Evolutionary conservation across 371 early-diverging fungal species (phyloP).

Genomic region (Syncephalastrum racemosum): DNA sequence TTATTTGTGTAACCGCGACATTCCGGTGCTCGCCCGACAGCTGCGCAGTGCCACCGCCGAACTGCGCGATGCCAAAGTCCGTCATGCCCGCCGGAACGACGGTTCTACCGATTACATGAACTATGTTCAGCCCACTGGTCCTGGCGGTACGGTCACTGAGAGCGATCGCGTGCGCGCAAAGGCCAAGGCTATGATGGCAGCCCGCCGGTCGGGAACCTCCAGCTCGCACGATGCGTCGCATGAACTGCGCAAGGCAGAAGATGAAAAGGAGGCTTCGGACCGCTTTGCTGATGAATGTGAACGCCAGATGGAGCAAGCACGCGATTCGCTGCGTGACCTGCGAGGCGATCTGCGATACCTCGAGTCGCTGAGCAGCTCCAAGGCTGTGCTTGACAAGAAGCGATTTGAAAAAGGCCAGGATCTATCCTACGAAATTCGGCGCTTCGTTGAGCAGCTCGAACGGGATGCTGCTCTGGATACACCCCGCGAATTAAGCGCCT

Average conservation of each 20-base stretch:
- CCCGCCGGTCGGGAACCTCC: conserved; percentile 44
- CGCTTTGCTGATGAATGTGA: conserved; percentile 38
- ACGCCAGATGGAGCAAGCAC: conserved; percentile 43
- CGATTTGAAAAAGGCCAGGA: conserved; percentile 48
- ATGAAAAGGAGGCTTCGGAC: conserved; percentile 45
- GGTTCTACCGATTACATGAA: conserved; percentile 44
- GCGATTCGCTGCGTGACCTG: conserved; percentile 38
- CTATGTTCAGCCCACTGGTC: conserved; percentile 55
- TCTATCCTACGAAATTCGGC: conserved; percentile 44
- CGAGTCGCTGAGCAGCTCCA: conserved; percentile 22
- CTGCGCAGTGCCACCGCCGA: conserved; percentile 55
- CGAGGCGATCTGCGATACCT: conserved; percentile 42
- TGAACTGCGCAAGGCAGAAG: conserved; percentile 40
- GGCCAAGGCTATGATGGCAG: conserved; percentile 67
- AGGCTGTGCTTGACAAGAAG: conserved; percentile 36
- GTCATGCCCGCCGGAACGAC: conserved; percentile 37
- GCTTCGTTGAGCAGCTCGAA: conserved; percentile 45
- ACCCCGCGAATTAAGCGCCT: background rate
- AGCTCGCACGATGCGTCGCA: conserved; percentile 27
- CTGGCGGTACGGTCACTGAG: conserved; percentile 58
- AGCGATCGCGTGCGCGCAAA: conserved; percentile 66
- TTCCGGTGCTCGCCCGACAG: conserved; percentile 54
- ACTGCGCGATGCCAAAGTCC: conserved; percentile 56
- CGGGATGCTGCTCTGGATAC: conserved; percentile 13
- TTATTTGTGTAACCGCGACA: conserved; percentile 47